A percentile compares a stretch with the other conserved stretches of the same genome.
These are phyloP conservation scores for Penstemon newberryi DNA, from an alignment of 257 asterid species.

Conservation along the genomic window DNA sequence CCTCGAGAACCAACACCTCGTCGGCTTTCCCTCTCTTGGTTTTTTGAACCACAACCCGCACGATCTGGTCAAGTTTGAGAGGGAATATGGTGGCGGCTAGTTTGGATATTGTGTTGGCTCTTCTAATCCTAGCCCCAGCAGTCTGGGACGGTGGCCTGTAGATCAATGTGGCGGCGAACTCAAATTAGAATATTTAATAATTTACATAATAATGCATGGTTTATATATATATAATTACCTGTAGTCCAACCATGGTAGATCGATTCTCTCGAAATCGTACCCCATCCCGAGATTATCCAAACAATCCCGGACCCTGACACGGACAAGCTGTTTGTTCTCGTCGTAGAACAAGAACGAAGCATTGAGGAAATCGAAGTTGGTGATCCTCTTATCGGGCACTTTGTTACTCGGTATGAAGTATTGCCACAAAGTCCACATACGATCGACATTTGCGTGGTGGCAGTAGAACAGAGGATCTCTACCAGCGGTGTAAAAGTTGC, in stretches of 20 bases:
- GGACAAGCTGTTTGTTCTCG: conserved; percentile 46
- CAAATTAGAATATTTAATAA: too few relatives aligned
- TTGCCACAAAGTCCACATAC: conserved; percentile 60
- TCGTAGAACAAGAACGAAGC: conserved; percentile 54
- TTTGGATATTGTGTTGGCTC: conserved; percentile 12
- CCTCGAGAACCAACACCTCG: neutral
- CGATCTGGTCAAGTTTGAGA: neutral
- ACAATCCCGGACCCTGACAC: conserved; percentile 41
- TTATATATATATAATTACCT: neutral
- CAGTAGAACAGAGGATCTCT: conserved; percentile 51
- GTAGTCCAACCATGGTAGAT: conserved; percentile 48
- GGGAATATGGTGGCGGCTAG: conserved; percentile 20
- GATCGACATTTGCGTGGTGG: conserved; percentile 53
- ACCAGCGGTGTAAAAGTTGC: conserved; percentile 51
- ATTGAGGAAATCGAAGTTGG: conserved; percentile 49
- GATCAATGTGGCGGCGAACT: too few relatives aligned
- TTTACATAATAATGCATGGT: too few relatives aligned
- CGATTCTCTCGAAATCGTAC: conserved; percentile 37
- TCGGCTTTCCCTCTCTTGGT: neutral
- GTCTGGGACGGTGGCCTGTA: conserved; percentile 34
- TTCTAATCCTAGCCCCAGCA: conserved; percentile 14
- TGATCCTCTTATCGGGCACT: conserved; percentile 29
- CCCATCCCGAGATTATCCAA: conserved; percentile 44
- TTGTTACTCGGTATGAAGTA: conserved; percentile 28
- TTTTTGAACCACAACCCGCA: conserved; percentile 34